Percentiles rank a stretch among this genome's conserved stretches.
Conservation (phyloP, 2,329 filamentous ascomycete species). For the Stachybotrys chlorohalonatus region DNA sequence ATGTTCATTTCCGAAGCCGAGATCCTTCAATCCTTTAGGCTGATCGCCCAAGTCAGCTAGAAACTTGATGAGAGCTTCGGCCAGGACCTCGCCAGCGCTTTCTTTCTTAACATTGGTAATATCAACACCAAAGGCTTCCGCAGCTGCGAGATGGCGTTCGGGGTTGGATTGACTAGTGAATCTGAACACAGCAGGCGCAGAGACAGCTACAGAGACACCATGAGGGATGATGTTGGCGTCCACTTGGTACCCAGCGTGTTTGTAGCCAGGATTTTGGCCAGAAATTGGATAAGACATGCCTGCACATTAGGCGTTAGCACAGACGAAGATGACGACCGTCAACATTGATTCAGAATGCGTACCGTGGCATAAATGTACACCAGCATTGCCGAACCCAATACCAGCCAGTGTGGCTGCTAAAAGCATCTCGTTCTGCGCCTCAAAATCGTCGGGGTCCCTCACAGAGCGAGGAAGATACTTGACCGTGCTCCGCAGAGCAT, state of each 20-base stretch:
- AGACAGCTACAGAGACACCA: slow-evolving; percentile 90
- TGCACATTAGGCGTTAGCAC: slow-evolving; percentile 14
- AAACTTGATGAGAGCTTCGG: slow-evolving; percentile 75
- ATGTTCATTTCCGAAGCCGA: slow-evolving; percentile 71
- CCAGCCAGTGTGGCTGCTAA: slow-evolving; percentile 89
- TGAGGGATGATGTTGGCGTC: slow-evolving; percentile 79
- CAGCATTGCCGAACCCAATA: slow-evolving; percentile 94
- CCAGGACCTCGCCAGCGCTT: slow-evolving; percentile 79
- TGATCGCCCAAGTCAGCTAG: slow-evolving; percentile 80
- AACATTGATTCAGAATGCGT: slow-evolving; percentile 11
- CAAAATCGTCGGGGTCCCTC: slow-evolving; percentile 77
- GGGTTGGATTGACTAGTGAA: slow-evolving; percentile 91
- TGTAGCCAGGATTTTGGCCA: slow-evolving; percentile 84
- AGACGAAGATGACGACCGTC: too few relatives aligned
- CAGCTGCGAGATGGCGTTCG: slow-evolving; percentile 80
- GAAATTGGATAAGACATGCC: slow-evolving; percentile 98
- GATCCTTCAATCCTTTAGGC: slow-evolving; percentile 70
- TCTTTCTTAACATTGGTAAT: slow-evolving; percentile 79
- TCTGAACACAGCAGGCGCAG: slow-evolving; percentile 84
- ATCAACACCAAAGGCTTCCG: slow-evolving; percentile 86
- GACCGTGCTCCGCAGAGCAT: slow-evolving; percentile 72
- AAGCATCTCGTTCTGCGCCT: slow-evolving; percentile 93
- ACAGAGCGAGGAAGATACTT: slow-evolving; percentile 89
- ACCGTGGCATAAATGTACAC: slow-evolving; percentile 71
- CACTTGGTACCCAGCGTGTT: slow-evolving; percentile 78